phyloP scores from a whole-genome alignment of 225 moss, liverwort and hornwort genomes.

The Sphagnum tenellum region DNA sequence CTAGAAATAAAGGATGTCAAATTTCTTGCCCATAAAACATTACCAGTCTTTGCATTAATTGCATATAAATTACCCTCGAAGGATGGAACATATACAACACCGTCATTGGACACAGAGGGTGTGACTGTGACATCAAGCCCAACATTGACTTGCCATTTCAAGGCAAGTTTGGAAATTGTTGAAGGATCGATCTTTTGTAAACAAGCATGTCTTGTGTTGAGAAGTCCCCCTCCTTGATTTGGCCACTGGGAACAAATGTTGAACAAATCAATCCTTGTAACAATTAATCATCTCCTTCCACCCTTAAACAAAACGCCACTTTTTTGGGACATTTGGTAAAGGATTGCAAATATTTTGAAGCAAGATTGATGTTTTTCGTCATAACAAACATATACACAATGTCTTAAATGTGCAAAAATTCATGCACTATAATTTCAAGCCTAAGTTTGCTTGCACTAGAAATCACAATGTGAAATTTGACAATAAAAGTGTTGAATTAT shows the following conservation, averaged over 20 bases:
- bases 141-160: slow-evolving; percentile 14
- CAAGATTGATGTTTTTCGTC: too few relatives aligned
- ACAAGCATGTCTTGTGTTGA: slow-evolving; percentile 14
- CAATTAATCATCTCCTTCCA: too few relatives aligned
- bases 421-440: neutral
- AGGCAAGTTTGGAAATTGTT: slow-evolving; percentile 4
- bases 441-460: too few relatives aligned
- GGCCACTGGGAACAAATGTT: slow-evolving; percentile 16
- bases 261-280: too few relatives aligned
- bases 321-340: too few relatives aligned
- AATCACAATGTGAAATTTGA: too few relatives aligned
- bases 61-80: slow-evolving; percentile 25
- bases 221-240: slow-evolving; percentile 25
- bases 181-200: slow-evolving; percentile 11
- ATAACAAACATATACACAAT: too few relatives aligned
- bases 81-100: neutral
- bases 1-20: slow-evolving; percentile 6
- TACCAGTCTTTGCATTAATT: slow-evolving; percentile 10
- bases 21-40: slow-evolving; percentile 20
- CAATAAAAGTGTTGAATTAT: too few relatives aligned
- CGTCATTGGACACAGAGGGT: slow-evolving; percentile 12
- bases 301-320: too few relatives aligned
- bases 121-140: slow-evolving; percentile 15
- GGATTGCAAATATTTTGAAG: too few relatives aligned
- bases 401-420: too few relatives aligned